A percentile compares a stretch with the other conserved stretches of the same genome.
Conservation (phyloP, 2,329 filamentous ascomycete species). For the Colletotrichum eremochloae region DNA sequence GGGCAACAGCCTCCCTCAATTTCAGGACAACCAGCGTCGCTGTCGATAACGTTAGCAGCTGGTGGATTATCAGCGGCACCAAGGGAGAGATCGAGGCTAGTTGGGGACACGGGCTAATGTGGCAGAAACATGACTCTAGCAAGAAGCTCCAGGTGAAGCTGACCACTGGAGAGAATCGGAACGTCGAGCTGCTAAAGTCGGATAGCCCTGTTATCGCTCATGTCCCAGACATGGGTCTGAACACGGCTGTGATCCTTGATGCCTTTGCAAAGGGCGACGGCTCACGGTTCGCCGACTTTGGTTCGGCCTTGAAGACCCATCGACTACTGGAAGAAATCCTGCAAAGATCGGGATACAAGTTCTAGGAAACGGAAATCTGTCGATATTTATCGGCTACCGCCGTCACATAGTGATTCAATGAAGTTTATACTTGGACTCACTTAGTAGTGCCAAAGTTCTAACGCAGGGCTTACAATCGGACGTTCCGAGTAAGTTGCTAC, state of each 20-base stretch:
- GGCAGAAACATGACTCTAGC: slow-evolving; percentile 41
- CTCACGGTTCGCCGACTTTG: slow-evolving; percentile 42
- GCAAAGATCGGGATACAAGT: slow-evolving; percentile 25
- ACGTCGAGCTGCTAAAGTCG: slow-evolving; percentile 28
- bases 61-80: slow-evolving; percentile 54
- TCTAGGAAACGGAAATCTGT: neutral
- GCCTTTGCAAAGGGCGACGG: slow-evolving; percentile 44
- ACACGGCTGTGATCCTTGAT: slow-evolving; percentile 44
- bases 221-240: slow-evolving; percentile 39
- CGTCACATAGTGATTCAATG: neutral
- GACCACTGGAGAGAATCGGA: slow-evolving; percentile 24
- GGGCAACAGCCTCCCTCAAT: slow-evolving; percentile 49
- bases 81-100: slow-evolving; percentile 52
- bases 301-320: slow-evolving; percentile 45
- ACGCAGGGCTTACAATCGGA: neutral
- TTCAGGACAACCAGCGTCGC: slow-evolving; percentile 44
- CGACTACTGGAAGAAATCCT: slow-evolving; percentile 44
- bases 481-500: neutral
- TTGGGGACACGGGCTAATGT: slow-evolving; percentile 14
- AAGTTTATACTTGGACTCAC: neutral
- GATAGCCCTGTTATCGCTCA: slow-evolving; percentile 34
- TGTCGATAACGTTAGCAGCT: slow-evolving; percentile 45
- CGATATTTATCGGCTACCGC: neutral
- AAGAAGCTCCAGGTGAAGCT: slow-evolving; percentile 44
- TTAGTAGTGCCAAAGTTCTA: too few relatives aligned